These are phyloP conservation scores for Chlorella sp. DNA, from an alignment of 139 green algal species.

Conservation along the genomic window DNA sequence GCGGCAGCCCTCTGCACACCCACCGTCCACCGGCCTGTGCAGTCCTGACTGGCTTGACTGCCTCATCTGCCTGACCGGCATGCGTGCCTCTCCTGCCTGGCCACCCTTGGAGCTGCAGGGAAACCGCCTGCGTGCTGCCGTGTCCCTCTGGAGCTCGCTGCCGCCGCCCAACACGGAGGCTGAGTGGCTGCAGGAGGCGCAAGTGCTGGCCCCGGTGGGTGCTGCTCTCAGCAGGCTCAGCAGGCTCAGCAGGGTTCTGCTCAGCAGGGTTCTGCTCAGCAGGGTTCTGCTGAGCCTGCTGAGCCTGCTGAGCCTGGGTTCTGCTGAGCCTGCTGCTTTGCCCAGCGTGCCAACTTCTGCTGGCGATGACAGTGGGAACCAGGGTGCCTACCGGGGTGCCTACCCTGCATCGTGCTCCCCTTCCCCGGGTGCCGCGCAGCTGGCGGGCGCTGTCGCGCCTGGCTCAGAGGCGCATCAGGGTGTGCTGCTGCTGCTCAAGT, in stretches of 20 bases:
- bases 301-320: too few species aligned
- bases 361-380: background rate
- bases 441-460: background rate
- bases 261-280: too few species aligned
- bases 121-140: background rate
- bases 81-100: background rate
- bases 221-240: background rate
- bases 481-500: background rate
- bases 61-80: background rate
- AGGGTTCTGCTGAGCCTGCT: too few species aligned
- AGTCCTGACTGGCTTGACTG: too few species aligned
- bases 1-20: background rate
- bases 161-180: background rate
- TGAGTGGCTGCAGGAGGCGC: background rate
- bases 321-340: too few species aligned
- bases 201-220: background rate
- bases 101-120: background rate
- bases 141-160: background rate
- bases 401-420: background rate
- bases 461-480: background rate
- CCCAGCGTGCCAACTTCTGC: background rate
- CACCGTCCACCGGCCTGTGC: background rate
- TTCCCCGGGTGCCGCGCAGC: background rate
- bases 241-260: too few species aligned
- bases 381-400: background rate